Evolutionary conservation across 768 basidiomycete species (phyloP).

Genomic region (Pleurotus platypus): DNA sequence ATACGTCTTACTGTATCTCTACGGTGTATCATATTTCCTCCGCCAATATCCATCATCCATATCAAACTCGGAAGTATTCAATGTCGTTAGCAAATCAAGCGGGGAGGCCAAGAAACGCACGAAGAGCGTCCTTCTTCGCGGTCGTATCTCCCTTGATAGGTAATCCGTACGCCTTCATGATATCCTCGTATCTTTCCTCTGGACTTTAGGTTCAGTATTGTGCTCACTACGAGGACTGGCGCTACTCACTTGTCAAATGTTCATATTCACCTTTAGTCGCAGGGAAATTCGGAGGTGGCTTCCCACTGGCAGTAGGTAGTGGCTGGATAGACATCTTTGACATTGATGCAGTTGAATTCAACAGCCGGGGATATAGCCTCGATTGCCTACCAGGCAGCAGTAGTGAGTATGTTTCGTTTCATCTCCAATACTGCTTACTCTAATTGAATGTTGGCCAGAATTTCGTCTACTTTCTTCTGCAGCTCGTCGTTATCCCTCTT

Average conservation of each 20-base stretch:
- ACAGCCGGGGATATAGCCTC: conserved; percentile 2
- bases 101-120: conserved; percentile 1
- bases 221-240: background rate
- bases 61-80: background rate
- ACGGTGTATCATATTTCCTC: no score
- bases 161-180: conserved; percentile 6
- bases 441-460: background rate
- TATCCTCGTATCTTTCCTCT: conserved; percentile 10
- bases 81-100: background rate
- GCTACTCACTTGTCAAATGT: conserved; percentile 5
- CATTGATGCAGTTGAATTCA: conserved; percentile 3
- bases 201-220: background rate
- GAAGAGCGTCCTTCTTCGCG: conserved; percentile 6
- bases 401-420: background rate
- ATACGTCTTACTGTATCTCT: no score
- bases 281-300: conserved; percentile 8
- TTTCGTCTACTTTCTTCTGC: background rate
- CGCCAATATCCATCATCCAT: no score
- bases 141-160: conserved; percentile 4
- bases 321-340: conserved; percentile 7
- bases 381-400: background rate
- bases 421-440: background rate
- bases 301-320: background rate
- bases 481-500: background rate
- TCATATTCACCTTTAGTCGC: conserved; percentile 9